phyloP scores from a whole-genome alignment of 345 rosid genomes.

The Arabis hirsuta region DNA sequence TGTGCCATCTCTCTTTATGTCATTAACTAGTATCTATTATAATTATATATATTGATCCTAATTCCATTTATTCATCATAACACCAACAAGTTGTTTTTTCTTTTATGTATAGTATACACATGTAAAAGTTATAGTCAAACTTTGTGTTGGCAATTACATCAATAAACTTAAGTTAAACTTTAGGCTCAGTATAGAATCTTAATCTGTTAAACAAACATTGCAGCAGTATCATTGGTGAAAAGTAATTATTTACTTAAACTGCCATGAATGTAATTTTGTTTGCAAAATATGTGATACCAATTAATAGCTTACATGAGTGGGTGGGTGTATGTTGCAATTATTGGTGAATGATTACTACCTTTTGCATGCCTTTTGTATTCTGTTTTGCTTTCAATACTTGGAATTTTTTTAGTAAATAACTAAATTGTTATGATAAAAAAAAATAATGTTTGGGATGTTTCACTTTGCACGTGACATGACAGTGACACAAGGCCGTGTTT shows the following conservation, averaged over 20 bases:
- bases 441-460: conserved; percentile 29
- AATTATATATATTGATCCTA: background rate
- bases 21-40: background rate
- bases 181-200: background rate
- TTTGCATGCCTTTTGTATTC: conserved; percentile 44
- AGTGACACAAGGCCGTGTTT: conserved; percentile 42
- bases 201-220: background rate
- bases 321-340: conserved; percentile 44
- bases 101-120: background rate
- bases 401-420: background rate
- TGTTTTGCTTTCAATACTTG: conserved; percentile 33
- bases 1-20: conserved; percentile 26
- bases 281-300: conserved; percentile 19
- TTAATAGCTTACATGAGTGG: conserved; percentile 33
- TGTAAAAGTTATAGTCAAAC: background rate
- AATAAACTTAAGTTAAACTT: background rate
- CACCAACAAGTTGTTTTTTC: conserved; percentile 4
- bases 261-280: conserved; percentile 5
- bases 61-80: background rate
- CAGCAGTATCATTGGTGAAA: background rate
- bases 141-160: background rate
- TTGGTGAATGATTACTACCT: conserved; percentile 48
- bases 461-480: conserved; percentile 45
- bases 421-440: background rate
- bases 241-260: background rate